These are phyloP conservation scores for Myxozyma neglecta DNA, from an alignment of 805 yeast genomes.

Conservation along the genomic window DNA sequence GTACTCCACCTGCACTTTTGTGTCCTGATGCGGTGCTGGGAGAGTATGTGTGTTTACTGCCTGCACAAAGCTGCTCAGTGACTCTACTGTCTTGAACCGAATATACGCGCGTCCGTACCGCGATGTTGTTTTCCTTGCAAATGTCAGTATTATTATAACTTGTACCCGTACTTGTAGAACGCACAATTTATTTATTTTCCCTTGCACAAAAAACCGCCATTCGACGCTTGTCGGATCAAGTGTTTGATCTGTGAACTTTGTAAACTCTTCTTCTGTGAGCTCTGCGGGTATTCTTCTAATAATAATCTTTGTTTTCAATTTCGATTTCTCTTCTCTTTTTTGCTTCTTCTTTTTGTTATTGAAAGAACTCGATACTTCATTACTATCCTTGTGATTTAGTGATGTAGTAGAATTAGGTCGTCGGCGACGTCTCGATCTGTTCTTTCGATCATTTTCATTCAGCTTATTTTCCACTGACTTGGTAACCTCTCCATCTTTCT, in stretches of 20 bases:
- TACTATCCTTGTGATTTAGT: no score
- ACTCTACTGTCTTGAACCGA: conserved; percentile 40
- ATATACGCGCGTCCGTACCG: conserved; percentile 48
- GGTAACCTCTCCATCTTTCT: neutral
- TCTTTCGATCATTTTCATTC: neutral
- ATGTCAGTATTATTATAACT: no score
- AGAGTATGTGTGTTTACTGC: conserved; percentile 39
- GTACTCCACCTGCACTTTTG: conserved; percentile 32
- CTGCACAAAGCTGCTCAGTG: conserved; percentile 40
- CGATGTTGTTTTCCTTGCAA: no score
- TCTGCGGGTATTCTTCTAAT: conserved; percentile 50
- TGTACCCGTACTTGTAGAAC: neutral
- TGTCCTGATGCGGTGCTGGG: conserved; percentile 33
- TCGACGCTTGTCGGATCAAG: conserved; percentile 33
- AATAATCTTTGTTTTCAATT: conserved; percentile 36
- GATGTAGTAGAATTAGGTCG: neutral
- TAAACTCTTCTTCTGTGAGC: conserved; percentile 42
- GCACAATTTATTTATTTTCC: conserved; percentile 36
- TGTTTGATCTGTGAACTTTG: conserved; percentile 35
- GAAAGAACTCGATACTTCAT: no score
- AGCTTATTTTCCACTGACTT: neutral
- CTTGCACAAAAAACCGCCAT: conserved; percentile 31
- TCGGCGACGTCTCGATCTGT: neutral
- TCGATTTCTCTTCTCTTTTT: conserved; percentile 2
- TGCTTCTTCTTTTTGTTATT: neutral